Base-by-base conservation (phyloP, 805 yeast species). In the Torulaspora gathmanii region DNA sequence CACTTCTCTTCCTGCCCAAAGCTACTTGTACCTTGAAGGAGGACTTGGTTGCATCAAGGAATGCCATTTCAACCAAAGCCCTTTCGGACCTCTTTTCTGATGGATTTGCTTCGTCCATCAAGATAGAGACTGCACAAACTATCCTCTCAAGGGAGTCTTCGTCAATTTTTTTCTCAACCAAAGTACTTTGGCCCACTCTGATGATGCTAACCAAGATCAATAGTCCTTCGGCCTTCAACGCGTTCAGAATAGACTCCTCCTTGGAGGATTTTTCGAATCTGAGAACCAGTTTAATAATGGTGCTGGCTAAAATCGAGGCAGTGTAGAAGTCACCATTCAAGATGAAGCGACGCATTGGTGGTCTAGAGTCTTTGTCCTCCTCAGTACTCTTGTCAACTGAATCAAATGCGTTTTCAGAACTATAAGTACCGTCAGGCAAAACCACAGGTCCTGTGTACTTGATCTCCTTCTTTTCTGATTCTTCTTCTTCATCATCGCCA, bases 351-450 rank as follows among this genome's bases (percentile, higher is more conserved):
- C 99, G 83, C 55, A 95, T 71, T 37, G 95, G 87, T 23, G 90
- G 87, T 54, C 73, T 74, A 12, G 66, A 64, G n/a, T 74, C 70
- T 16, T 70, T 69, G 43, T 70, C 70, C 23, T 69, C 69, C 9
- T 74, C 63, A 5, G 86, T 80, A 46, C 83, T 69, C 0, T 95
- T 93, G 51, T 80, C 79, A 63, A 86, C 87, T 1, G 96, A 85
- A 52, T 96, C 97, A 66, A 70, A 71, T 4, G 80, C 69, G 12
- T 84, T 84, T 68, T 93, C 99, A 33, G 96, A 86, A 23, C 99
- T 99, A 68, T 93, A 93, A 0, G 99, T 93, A 56, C 99, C 99
- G 70, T 93, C 99, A n/a, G 99, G 96, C 53, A 93, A 75, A 47
- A 93, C 83, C 48, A 84, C 82, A 16, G 97, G 97, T 36, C 86